A percentile compares a stretch with the other conserved stretches of the same genome.
These are phyloP conservation scores for Mortierella sp. DNA, from an alignment of 371 early-diverging fungal species.

Conservation along the genomic window DNA sequence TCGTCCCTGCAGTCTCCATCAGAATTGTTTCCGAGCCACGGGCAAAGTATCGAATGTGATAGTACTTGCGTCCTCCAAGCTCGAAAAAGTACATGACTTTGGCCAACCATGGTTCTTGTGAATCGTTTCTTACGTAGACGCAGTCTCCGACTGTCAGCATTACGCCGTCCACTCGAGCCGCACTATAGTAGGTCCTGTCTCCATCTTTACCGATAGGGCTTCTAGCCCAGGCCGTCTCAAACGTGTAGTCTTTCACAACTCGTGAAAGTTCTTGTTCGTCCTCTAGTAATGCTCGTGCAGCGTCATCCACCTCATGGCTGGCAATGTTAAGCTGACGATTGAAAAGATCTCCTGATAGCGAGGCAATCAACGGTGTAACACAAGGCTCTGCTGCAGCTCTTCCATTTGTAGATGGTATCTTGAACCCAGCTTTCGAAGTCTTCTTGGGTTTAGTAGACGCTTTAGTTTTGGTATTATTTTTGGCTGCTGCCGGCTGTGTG, in stretches of 20 bases:
- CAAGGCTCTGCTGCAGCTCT: neutral
- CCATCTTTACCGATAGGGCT: neutral
- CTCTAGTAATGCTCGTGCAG: neutral
- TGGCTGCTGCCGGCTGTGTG: neutral
- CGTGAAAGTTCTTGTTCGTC: neutral
- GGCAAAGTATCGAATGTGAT: slow-evolving; percentile 1
- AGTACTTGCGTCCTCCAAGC: neutral
- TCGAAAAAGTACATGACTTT: slow-evolving; percentile 2
- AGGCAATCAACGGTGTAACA: neutral
- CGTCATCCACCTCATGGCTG: neutral
- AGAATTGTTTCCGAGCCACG: neutral
- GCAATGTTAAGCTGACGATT: neutral
- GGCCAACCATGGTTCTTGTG: neutral
- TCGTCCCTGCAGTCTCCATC: slow-evolving; percentile 2
- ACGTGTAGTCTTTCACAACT: neutral
- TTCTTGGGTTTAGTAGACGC: neutral
- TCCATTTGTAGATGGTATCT: slow-evolving; percentile 1
- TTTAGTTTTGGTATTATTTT: neutral
- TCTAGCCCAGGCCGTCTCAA: neutral
- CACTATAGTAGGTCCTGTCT: neutral
- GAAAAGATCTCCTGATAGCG: neutral
- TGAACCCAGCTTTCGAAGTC: neutral
- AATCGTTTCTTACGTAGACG: neutral
- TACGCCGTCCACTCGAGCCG: neutral
- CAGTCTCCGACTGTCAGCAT: neutral